Base-by-base conservation (phyloP, 495 filamentous ascomycete species). In the Pyrenopolyporus hunteri region DNA sequence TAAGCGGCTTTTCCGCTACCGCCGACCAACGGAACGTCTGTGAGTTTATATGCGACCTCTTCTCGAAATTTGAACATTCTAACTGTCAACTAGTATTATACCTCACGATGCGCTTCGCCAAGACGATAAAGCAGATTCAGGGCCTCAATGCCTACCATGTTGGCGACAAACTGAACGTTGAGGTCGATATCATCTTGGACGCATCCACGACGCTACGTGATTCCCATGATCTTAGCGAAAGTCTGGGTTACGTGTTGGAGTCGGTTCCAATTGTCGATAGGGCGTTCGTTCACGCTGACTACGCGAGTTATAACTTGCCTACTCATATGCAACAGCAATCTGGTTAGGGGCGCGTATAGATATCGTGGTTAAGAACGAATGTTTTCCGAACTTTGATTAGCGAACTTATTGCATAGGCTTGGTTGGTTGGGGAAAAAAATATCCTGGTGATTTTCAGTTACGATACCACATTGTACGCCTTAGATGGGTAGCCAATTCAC, bases 61-160 rank as follows among this genome's bases (percentile, higher is more conserved):
- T 33, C 6, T 48, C 22, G 31, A 36, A n/a, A 14, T 19, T 9
- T 6, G 20, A 3, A 6, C 6, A 31, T 25, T 35, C 51, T 68
- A 54, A 63, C 26, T 39, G 26, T 29, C 35, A n/a, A 37, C 31
- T 29, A 79, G 76, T 97, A 6, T 79, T 97, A 0, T 97, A 97
- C 74, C 81, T 95, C 56, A 93, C 91, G 1, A 96, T 97, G 92
- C 85, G 93, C 1, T 97, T 97, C 67, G 93, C 92, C 16, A 90
- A 89, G 45, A 88, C 89, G 3, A 93, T 97, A 57, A 86, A 86
- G 64, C 89, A 92, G 64, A 94, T 97, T 32, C 92, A 96, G 67
- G 88, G 91, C 17, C 70, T 96, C 13, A 86, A 93, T 52, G 92
- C 92, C 0, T 97, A 97, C 68, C 91, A 96, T 66, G 83, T 88